phyloP scores from a whole-genome alignment of 495 filamentous ascomycete genomes.

The Penicillium lagena region DNA sequence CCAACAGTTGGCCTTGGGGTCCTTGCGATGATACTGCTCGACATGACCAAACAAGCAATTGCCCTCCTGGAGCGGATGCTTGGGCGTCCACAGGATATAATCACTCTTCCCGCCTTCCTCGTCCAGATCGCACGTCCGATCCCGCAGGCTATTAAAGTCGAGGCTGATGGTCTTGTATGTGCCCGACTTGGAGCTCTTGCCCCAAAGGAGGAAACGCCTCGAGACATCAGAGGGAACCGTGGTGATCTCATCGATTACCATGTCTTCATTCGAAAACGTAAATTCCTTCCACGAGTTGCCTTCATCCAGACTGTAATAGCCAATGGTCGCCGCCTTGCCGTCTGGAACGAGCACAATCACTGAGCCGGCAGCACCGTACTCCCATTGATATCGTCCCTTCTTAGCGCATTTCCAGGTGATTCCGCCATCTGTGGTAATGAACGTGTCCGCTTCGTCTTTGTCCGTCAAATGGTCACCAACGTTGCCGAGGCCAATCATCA shows the following conservation, averaged over 20 bases:
- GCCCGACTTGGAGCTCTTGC: conserved; percentile 38
- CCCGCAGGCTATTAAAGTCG: conserved; percentile 76
- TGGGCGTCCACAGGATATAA: conserved; percentile 79
- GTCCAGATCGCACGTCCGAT: conserved; percentile 61
- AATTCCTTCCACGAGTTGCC: conserved; percentile 71
- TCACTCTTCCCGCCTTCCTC: conserved; percentile 60
- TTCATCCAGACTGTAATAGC: conserved; percentile 75
- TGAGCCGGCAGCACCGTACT: conserved; percentile 89
- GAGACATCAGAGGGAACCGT: conserved; percentile 86
- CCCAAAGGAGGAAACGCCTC: conserved; percentile 88
- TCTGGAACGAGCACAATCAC: conserved; percentile 78
- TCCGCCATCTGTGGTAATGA: conserved; percentile 83
- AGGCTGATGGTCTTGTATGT: conserved; percentile 62
- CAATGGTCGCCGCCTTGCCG: conserved; percentile 51
- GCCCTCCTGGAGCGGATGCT: conserved; percentile 65
- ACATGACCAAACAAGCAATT: conserved; percentile 91
- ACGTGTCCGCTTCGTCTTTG: conserved; percentile 68
- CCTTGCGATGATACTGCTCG: conserved; percentile 87
- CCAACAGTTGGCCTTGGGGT: conserved; percentile 63
- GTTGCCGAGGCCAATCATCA: conserved; percentile 90
- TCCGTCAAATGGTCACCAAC: conserved; percentile 60
- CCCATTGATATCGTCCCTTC: conserved; percentile 85
- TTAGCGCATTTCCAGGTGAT: conserved; percentile 76
- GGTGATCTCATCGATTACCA: conserved; percentile 69
- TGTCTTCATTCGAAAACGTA: conserved; percentile 61